phyloP scores from a whole-genome alignment of 2,329 filamentous ascomycete genomes.

The Penicillium sp. region DNA sequence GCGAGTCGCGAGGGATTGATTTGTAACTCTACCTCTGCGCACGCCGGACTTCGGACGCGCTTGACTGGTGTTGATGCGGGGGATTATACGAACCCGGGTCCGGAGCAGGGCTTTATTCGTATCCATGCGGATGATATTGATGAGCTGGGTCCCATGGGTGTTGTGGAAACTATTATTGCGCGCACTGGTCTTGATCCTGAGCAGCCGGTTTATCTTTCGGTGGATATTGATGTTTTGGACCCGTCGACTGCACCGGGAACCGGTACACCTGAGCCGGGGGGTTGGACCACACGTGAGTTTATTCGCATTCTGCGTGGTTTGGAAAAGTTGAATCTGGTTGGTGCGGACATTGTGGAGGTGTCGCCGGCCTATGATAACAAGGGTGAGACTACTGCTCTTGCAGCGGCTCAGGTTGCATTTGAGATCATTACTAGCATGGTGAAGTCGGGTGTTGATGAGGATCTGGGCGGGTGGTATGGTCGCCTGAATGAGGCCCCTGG shows the following conservation, averaged over 20 bases:
- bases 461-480: constrained; percentile 43
- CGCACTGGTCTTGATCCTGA: constrained; percentile 64
- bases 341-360: constrained; percentile 87
- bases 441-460: constrained; percentile 42
- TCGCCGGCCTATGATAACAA: constrained; percentile 78
- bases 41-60: constrained; percentile 78
- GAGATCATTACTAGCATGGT: constrained; percentile 71
- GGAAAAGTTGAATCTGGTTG: constrained; percentile 79
- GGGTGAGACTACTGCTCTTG: constrained; percentile 77
- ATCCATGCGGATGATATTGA: constrained; percentile 86
- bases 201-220: constrained; percentile 74
- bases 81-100: constrained; percentile 68
- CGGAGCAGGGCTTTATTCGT: constrained; percentile 72
- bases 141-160: constrained; percentile 68
- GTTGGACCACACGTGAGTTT: constrained; percentile 86
- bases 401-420: constrained; percentile 78
- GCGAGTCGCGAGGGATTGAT: constrained; percentile 78
- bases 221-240: constrained; percentile 80
- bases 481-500: constrained; percentile 19
- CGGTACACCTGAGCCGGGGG: constrained; percentile 84
- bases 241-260: constrained; percentile 70
- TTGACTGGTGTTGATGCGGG: constrained; percentile 63
- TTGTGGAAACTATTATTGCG: constrained; percentile 68
- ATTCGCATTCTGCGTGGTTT: constrained; percentile 79
- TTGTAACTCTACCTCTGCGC: constrained; percentile 69